Evolutionary conservation across 164 flowering plant species (phyloP), one percentile per base, ranked within the genome.

Genomic region (Malania oleifera): DNA sequence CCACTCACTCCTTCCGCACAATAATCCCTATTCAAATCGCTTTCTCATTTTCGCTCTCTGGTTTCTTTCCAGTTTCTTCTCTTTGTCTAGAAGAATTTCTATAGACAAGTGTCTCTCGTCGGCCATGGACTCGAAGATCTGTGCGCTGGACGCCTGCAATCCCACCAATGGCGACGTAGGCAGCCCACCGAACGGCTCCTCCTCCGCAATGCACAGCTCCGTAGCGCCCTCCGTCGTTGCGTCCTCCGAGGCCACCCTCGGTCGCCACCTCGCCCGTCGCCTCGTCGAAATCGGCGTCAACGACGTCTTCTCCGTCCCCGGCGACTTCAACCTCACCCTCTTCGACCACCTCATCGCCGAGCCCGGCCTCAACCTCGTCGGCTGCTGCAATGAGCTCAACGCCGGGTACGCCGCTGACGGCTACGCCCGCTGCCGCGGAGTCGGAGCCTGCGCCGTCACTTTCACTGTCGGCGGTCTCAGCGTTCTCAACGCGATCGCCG

Each of bases 331-430:
- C 56, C 66, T 75, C 17, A 71, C 76, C 10, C 67, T 75, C 1
- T 68, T 75, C 3, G 79, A 75, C 38, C 76, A 72, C 62, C 67
- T 75, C 35, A 72, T 75, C 43, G 79, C 74, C 15, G 76, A 75
- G 66, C 79, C 76, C 0, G 67, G 69, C 14, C 68, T 72, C 37
- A 72, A 52, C 45, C 62, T 63, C 38, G 28, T 75, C 35, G 79
- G 79, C 8, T 74, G 78, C 65, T 74, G 78, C 52, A 74, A 74
- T 26, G 78, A 74, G 65, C 75, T 75, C 29, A 75, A 75, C 28
- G 79, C 79, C 6, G 79, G 79, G 13, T 75, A 75, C 20, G 79
- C 79, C 1, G 79, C 79, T 9, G 79, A 75, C 35, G 79, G 79
- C 12, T 75, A 72, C 23, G 79, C 79, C 5, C 52, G 79, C 62